phyloP scores from a whole-genome alignment of 345 rosid genomes.

The Aquilaria sinensis region DNA sequence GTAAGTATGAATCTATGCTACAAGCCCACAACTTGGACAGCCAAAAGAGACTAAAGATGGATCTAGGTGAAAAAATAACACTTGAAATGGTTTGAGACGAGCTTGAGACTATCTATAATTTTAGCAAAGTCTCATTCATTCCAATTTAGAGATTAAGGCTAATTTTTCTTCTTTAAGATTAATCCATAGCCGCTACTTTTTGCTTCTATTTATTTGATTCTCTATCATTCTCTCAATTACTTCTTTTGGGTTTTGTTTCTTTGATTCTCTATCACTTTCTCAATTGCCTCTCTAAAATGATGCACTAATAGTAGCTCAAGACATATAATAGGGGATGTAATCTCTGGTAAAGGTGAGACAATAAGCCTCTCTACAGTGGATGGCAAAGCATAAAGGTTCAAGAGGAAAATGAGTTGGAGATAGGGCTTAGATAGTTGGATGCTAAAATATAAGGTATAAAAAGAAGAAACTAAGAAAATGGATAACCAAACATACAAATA shows the following conservation, averaged over 20 bases:
- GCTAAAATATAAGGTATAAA: too few species aligned
- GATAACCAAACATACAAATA: too few species aligned
- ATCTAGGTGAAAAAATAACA: constrained; percentile 28
- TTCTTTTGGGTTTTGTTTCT: background rate
- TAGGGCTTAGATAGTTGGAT: too few species aligned
- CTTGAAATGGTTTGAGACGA: constrained; percentile 20
- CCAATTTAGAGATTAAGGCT: constrained; percentile 85
- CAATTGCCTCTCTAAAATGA: too few species aligned
- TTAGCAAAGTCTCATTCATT: constrained; percentile 65
- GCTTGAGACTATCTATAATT: constrained; percentile 52
- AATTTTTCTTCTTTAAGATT: constrained; percentile 51
- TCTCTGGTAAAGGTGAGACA: too few species aligned
- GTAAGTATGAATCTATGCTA: constrained; percentile 93
- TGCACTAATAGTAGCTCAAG: too few species aligned
- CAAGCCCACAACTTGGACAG: constrained; percentile 70
- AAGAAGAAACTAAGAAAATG: too few species aligned
- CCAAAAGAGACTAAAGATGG: constrained; percentile 61
- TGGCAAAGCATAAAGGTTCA: too few species aligned
- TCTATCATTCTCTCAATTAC: background rate
- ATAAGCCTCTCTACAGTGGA: too few species aligned
- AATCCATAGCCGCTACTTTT: constrained; percentile 42
- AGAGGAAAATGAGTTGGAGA: too few species aligned
- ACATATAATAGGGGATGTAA: too few species aligned
- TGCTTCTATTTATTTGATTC: background rate
- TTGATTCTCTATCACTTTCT: background rate